A percentile compares a stretch with the other conserved stretches of the same genome.
Evolutionary conservation across 306 rosid species (phyloP).

Genomic region (Trifolium subterraneum): DNA sequence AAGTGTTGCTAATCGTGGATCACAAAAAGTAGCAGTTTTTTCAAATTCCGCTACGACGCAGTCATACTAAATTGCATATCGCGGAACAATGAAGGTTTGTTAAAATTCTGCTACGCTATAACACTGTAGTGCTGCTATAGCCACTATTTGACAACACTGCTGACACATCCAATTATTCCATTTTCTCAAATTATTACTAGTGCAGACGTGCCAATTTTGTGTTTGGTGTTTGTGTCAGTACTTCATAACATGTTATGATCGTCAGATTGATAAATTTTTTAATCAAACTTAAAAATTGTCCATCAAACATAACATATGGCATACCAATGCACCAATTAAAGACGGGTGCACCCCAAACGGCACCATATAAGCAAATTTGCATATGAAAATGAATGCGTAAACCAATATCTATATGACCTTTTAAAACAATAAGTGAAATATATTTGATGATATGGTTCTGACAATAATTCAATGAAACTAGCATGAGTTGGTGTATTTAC

Average conservation of each 20-base stretch:
- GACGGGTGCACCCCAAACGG: not conserved
- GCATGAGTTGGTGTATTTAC: constrained; percentile 46
- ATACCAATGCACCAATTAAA: not conserved
- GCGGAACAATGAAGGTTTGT: not conserved
- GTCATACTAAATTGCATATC: not conserved
- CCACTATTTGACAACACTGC: not conserved
- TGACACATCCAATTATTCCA: not conserved
- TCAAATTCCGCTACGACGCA: not conserved
- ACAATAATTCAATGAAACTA: not conserved
- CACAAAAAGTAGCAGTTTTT: not conserved
- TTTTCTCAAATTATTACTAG: not conserved
- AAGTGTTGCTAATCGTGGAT: not conserved
- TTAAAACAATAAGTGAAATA: not conserved
- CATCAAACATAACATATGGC: not conserved
- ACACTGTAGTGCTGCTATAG: not conserved
- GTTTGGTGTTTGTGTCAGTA: not conserved
- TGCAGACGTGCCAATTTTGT: not conserved
- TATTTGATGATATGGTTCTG: not conserved
- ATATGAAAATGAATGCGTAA: not conserved
- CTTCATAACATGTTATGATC: not conserved
- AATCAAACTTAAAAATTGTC: not conserved
- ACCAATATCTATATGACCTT: not conserved
- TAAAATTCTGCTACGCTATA: not conserved
- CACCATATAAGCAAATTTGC: not conserved
- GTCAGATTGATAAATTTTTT: no score